Evolutionary conservation across 2,329 filamentous ascomycete species (phyloP).

Genomic region (Cladorrhinum sp.): DNA sequence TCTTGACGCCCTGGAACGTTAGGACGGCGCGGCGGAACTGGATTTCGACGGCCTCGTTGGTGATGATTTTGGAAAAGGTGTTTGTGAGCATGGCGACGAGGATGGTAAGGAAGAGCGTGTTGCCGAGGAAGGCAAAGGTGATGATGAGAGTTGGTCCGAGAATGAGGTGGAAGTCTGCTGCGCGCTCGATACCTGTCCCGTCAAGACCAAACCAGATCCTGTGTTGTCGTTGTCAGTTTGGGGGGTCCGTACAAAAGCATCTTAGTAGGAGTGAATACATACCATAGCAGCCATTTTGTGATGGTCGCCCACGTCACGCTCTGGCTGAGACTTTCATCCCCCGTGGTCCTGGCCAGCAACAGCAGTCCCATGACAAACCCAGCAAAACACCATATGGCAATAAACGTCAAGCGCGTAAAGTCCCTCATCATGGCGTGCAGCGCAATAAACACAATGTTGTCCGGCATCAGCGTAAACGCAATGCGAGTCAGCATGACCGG

Average conservation of each 20-base stretch:
- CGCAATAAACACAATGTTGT: conserved; percentile 73
- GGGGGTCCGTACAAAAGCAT: not conserved
- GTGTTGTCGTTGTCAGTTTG: not conserved
- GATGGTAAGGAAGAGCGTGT: conserved; percentile 72
- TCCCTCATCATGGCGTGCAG: conserved; percentile 72
- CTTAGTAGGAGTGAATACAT: not conserved
- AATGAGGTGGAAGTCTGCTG: conserved; percentile 60
- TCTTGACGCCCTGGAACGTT: conserved; percentile 72
- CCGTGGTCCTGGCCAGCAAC: conserved; percentile 49
- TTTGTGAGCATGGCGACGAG: conserved; percentile 71
- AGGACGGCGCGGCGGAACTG: conserved; percentile 69
- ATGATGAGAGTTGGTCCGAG: conserved; percentile 69
- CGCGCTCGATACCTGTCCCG: conserved; percentile 52
- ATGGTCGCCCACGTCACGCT: conserved; percentile 50
- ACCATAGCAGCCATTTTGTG: conserved; percentile 72
- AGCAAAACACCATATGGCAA: conserved; percentile 67
- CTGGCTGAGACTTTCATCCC: conserved; percentile 15
- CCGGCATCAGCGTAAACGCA: conserved; percentile 70
- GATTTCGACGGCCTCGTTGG: conserved; percentile 66
- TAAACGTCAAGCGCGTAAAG: conserved; percentile 63
- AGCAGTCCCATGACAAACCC: conserved; percentile 68
- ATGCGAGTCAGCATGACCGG: conserved; percentile 68
- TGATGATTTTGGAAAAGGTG: conserved; percentile 68
- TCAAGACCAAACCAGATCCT: conserved; percentile 73
- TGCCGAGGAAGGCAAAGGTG: conserved; percentile 69